phyloP scores from a whole-genome alignment of 495 filamentous ascomycete genomes.

The Hyaloscypha bicolor region DNA sequence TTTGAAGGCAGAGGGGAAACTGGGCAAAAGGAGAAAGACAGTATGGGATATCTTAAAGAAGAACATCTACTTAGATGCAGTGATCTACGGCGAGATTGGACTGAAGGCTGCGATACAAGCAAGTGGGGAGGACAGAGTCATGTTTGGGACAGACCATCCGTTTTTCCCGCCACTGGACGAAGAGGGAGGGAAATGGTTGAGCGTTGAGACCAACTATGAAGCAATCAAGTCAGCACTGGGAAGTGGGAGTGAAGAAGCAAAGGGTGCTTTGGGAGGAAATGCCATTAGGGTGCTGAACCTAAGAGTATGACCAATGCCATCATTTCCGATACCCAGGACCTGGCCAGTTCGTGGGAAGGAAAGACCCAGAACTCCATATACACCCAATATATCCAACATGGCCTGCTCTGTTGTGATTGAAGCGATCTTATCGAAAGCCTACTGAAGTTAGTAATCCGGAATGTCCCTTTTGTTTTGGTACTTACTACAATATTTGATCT shows the following conservation, averaged over 20 bases:
- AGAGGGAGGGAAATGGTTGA: constrained; percentile 72
- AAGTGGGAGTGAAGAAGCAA: constrained; percentile 47
- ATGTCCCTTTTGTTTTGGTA: not conserved
- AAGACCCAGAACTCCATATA: no score
- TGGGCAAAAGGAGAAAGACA: constrained; percentile 48
- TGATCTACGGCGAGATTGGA: constrained; percentile 33
- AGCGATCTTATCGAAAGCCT: not conserved
- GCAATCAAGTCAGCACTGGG: constrained; percentile 67
- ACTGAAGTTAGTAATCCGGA: not conserved
- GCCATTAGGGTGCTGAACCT: constrained; percentile 65
- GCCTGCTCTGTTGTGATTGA: not conserved
- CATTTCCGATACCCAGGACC: not conserved
- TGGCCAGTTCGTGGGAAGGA: not conserved
- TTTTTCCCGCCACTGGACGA: constrained; percentile 84
- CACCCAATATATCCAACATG: no score
- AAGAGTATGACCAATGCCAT: constrained; percentile 6
- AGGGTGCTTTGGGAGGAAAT: constrained; percentile 68
- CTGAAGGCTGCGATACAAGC: constrained; percentile 34
- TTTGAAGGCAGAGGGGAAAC: constrained; percentile 54
- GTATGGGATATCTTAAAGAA: constrained; percentile 81
- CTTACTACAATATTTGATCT: not conserved
- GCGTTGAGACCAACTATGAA: constrained; percentile 75
- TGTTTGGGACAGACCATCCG: constrained; percentile 86
- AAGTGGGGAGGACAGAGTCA: constrained; percentile 36
- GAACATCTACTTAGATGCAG: constrained; percentile 90